A percentile compares a stretch with the other conserved stretches of the same genome.
phyloP scores from a whole-genome alignment of 257 asterid genomes.

The Jasminum sambac region DNA sequence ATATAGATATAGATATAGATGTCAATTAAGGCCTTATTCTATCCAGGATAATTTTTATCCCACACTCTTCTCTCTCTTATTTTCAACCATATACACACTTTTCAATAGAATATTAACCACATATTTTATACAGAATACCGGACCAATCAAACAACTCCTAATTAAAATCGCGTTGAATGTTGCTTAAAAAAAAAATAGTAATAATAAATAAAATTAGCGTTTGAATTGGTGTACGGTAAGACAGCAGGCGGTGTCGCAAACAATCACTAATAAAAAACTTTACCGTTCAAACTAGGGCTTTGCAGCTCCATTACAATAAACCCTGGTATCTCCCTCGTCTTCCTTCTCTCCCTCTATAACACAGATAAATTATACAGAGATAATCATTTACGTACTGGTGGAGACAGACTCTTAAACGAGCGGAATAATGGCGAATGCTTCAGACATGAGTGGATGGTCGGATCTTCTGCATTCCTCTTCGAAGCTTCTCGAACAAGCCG shows the following conservation, averaged over 20 bases:
- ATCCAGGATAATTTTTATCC: too few species aligned
- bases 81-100: too few species aligned
- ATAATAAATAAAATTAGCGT: too few species aligned
- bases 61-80: too few species aligned
- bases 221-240: neutral
- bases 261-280: slow-evolving; percentile 29
- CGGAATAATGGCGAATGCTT: slow-evolving; percentile 63
- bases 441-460: slow-evolving; percentile 92
- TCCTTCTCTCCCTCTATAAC: neutral
- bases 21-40: too few species aligned
- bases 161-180: too few species aligned
- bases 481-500: slow-evolving; percentile 96
- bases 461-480: slow-evolving; percentile 96
- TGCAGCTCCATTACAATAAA: slow-evolving; percentile 34
- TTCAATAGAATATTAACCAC: too few species aligned
- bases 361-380: neutral
- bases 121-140: too few species aligned
- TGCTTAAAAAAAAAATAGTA: too few species aligned
- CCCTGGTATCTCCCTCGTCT: slow-evolving; percentile 13
- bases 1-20: too few species aligned
- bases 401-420: slow-evolving; percentile 9
- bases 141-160: too few species aligned
- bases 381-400: slow-evolving; percentile 12
- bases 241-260: slow-evolving; percentile 9
- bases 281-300: slow-evolving; percentile 56